These are phyloP conservation scores for Silene vulgaris DNA, from an alignment of 179 eudicot species.

Conservation along the genomic window DNA sequence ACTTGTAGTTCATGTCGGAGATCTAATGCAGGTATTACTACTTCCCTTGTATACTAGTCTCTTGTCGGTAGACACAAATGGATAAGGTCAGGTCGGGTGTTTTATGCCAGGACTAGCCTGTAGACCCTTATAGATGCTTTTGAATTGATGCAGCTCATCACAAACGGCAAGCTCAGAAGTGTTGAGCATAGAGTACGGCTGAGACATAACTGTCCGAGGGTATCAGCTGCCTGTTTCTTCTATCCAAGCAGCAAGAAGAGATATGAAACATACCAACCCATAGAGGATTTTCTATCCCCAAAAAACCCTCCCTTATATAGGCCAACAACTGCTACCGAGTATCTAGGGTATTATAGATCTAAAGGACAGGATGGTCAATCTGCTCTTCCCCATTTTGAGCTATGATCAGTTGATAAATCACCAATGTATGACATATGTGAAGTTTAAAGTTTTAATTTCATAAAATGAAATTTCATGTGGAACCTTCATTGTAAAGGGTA, in stretches of 20 bases:
- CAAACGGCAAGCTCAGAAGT: constrained; percentile 58
- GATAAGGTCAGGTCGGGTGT: background rate
- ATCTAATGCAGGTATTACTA: constrained; percentile 46
- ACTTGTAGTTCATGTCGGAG: constrained; percentile 42
- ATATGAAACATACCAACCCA: constrained; percentile 39
- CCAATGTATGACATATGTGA: background rate
- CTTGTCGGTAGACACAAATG: too few species aligned
- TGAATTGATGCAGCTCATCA: constrained; percentile 39
- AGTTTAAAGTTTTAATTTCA: background rate
- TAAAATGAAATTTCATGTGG: background rate
- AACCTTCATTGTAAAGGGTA: background rate
- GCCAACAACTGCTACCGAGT: constrained; percentile 44
- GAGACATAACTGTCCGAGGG: constrained; percentile 41
- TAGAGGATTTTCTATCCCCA: constrained; percentile 48
- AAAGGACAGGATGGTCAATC: constrained; percentile 46
- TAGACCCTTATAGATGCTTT: background rate
- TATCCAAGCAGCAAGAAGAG: constrained; percentile 48
- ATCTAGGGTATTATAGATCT: constrained; percentile 38
- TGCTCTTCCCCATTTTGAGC: constrained; percentile 53
- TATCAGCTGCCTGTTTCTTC: constrained; percentile 64
- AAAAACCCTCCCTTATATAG: constrained; percentile 51
- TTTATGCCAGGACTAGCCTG: background rate
- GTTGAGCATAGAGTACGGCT: constrained; percentile 62
- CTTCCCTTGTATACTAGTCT: background rate
- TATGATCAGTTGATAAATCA: constrained; percentile 15